Percentiles rank a stretch among this genome's conserved stretches.
Conservation (phyloP, 2,329 filamentous ascomycete genomes). For the Aciculosporium take region DNA sequence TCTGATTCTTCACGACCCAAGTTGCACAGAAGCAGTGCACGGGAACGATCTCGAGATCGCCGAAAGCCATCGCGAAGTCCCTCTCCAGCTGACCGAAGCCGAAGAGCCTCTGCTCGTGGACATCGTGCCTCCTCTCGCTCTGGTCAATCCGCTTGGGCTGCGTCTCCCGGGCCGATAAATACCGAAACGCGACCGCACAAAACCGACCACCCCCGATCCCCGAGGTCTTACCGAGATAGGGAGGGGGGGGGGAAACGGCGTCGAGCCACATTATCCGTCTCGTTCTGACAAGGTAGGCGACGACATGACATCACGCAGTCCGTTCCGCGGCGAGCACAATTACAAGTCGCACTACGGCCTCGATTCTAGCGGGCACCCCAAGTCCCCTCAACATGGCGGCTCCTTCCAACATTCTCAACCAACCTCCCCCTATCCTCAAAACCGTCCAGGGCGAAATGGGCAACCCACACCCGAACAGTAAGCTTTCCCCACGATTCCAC, state of each 20-base stretch:
- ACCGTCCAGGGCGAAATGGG: constrained; percentile 25
- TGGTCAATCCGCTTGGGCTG: constrained; percentile 8
- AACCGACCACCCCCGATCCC: constrained; percentile 14
- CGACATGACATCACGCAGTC: constrained; percentile 31
- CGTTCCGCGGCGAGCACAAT: constrained; percentile 28
- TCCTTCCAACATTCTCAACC: constrained; percentile 32
- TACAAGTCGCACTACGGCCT: constrained; percentile 23
- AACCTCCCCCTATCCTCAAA: constrained; percentile 27
- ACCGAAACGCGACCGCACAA: neutral
- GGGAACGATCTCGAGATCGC: constrained; percentile 3
- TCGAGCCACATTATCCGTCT: constrained; percentile 25
- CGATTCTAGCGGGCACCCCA: constrained; percentile 23
- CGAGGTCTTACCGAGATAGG: constrained; percentile 14
- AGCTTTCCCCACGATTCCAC: constrained; percentile 10
- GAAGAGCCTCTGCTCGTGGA: constrained; percentile 3
- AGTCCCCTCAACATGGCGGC: constrained; percentile 28
- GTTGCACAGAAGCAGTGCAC: neutral
- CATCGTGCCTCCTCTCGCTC: constrained; percentile 12
- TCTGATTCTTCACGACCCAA: constrained; percentile 1
- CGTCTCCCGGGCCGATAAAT: constrained; percentile 6
- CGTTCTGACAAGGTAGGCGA: constrained; percentile 37
- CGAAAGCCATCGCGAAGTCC: constrained; percentile 7
- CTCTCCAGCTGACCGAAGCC: constrained; percentile 5
- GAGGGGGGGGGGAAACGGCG: constrained; percentile 16
- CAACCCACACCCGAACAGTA: constrained; percentile 28